Base-by-base conservation (phyloP, 352 stramenopile genomes). In the Hyaloperonospora arabidopsidis region DNA sequence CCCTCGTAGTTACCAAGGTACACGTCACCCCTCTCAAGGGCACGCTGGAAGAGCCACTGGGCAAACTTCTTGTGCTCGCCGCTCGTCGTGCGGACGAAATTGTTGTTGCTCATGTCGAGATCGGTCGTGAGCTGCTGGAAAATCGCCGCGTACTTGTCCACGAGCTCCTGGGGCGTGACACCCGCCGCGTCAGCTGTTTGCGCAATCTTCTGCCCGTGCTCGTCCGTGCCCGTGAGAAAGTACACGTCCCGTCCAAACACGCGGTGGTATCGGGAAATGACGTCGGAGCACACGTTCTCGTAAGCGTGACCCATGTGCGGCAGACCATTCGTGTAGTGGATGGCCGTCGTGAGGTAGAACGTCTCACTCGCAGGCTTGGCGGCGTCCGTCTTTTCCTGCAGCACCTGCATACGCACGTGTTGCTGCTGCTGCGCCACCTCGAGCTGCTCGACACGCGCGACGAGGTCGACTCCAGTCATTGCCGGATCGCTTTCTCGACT, bases 171-270 rank as follows among this genome's bases (percentile, higher is more conserved):
- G 1, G 97, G 95, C 45, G 81, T 79, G 49, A 96, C 79, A 44
- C 90, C 90, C 13, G 89, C 68, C 23, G 84, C 83, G 45, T 96
- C 95, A 0, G 96, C 97, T 18, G 94, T 97, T 63, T 97, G 95
- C 52, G 97, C 96, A 64, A 99, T 98, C 80, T 99, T 99, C 76
- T 99, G 96, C 13, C 97, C 97, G 66, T 99, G 97, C 73, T 99
- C 97, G 76, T 99, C 97, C 11, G 96, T 96, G 29, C 82, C 82
- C 40, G 84, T 95, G 39, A 94, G 65, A 66, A 94, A 95, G 57
- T 78, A 89, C 38, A 90, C 79, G 40, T 93, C 75, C 32, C 84
- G 74, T 8, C 87, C 89, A 54, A 89, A 93, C 52, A 70, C 65
- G 52, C 96, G 89, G 52, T 97, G 79, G 70, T 98, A 99, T 18